phyloP scores from a whole-genome alignment of 1,284 basidiomycete species.

The Rhodotorula glutinis region DNA sequence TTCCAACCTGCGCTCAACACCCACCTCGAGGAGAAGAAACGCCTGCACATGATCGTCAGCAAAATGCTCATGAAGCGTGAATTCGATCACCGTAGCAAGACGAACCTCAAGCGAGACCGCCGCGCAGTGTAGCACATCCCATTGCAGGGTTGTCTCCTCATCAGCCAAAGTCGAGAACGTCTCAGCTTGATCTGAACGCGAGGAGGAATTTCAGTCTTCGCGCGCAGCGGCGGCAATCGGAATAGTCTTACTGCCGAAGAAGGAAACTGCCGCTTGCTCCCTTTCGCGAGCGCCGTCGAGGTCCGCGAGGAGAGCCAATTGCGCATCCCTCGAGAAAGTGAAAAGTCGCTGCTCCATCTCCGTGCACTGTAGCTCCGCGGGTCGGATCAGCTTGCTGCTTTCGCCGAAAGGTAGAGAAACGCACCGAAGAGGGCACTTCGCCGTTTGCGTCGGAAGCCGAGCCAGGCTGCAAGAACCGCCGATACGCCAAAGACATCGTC shows the following conservation, averaged over 20 bases:
- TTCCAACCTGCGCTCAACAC: constrained; percentile 20
- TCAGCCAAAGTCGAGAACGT: constrained; percentile 27
- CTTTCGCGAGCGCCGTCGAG: constrained; percentile 59
- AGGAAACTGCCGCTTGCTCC: constrained; percentile 57
- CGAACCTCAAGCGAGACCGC: constrained; percentile 68
- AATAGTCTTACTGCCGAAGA: constrained; percentile 64
- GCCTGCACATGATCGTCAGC: constrained; percentile 13
- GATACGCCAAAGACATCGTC: constrained; percentile 66
- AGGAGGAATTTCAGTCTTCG: neutral
- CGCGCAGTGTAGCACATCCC: constrained; percentile 64
- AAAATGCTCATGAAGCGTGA: neutral
- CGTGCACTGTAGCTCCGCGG: constrained; percentile 2
- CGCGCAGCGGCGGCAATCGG: neutral
- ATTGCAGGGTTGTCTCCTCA: constrained; percentile 46
- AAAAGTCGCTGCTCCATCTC: constrained; percentile 14
- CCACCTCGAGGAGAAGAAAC: constrained; percentile 39
- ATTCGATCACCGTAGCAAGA: neutral
- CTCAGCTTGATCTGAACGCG: constrained; percentile 26
- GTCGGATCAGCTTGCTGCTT: constrained; percentile 24
- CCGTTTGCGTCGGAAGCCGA: neutral
- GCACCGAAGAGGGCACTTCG: neutral
- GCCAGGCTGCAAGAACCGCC: constrained; percentile 49
- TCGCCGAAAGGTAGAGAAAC: too few species aligned
- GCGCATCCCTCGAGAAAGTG: constrained; percentile 13
- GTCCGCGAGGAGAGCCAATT: constrained; percentile 43